Evolutionary conservation across 495 filamentous ascomycete species (phyloP).

Genomic region (Xylaria intraflava): DNA sequence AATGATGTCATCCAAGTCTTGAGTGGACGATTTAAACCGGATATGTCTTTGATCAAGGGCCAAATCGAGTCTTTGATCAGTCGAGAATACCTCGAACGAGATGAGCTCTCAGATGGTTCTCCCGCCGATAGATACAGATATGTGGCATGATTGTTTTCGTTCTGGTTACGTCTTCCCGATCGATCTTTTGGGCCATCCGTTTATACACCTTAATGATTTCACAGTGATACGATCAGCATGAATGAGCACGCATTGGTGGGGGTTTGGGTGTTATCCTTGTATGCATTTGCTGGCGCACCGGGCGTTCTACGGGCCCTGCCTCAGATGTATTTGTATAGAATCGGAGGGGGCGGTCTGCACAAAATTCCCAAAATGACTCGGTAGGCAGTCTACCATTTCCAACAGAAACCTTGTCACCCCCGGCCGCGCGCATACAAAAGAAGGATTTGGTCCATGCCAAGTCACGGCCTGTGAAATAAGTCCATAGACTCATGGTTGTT

Average conservation of each 20-base stretch:
- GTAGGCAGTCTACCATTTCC: too few species aligned
- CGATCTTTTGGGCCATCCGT: neutral
- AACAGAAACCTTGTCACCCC: too few species aligned
- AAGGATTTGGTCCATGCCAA: too few species aligned
- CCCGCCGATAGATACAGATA: constrained; percentile 26
- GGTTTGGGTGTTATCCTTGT: neutral
- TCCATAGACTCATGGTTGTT: too few species aligned
- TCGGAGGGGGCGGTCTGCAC: neutral
- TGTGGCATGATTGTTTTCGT: constrained; percentile 13
- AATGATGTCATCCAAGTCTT: constrained; percentile 81
- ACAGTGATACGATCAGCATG: constrained; percentile 7
- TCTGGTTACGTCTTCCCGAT: neutral
- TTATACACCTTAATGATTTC: constrained; percentile 1
- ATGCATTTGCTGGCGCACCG: constrained; percentile 5
- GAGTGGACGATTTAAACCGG: constrained; percentile 73
- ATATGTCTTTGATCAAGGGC: constrained; percentile 85
- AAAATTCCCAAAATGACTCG: neutral
- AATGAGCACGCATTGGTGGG: constrained; percentile 8
- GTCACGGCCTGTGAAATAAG: too few species aligned
- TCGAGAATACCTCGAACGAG: constrained; percentile 87
- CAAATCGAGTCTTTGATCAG: constrained; percentile 90
- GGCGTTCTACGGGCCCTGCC: neutral
- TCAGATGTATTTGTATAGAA: neutral
- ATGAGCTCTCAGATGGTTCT: constrained; percentile 43
- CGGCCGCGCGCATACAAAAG: too few species aligned